Evolutionary conservation across 192 early-diverging fungal species (phyloP).

Genomic region (Coemansia sp.): DNA sequence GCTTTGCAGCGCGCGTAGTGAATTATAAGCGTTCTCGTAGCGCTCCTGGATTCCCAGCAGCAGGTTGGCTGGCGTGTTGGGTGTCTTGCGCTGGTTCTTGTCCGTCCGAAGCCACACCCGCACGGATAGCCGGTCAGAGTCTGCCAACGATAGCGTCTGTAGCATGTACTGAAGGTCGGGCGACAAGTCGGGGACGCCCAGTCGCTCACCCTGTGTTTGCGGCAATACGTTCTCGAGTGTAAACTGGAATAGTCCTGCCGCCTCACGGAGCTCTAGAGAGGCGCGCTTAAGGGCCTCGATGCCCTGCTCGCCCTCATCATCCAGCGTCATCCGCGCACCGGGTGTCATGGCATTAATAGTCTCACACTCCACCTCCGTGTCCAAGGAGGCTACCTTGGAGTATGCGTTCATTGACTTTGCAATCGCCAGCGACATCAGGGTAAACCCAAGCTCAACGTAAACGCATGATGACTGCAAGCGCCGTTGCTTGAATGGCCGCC

Average conservation of each 20-base stretch:
- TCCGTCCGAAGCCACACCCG: conserved; percentile 51
- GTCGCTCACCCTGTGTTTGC: conserved; percentile 23
- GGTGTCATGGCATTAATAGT: conserved; percentile 52
- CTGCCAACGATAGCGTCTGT: conserved; percentile 51
- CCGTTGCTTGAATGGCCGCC: conserved; percentile 34
- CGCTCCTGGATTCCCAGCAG: conserved; percentile 53
- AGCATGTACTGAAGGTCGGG: conserved; percentile 57
- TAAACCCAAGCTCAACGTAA: conserved; percentile 53
- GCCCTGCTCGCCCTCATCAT: conserved; percentile 48
- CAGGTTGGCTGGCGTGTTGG: conserved; percentile 50
- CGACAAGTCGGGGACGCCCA: conserved; percentile 45
- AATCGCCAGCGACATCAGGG: conserved; percentile 44
- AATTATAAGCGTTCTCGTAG: conserved; percentile 38
- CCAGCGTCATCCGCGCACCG: conserved; percentile 8
- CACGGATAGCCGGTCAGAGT: conserved; percentile 53
- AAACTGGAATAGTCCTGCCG: conserved; percentile 50
- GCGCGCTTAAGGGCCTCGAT: conserved; percentile 49
- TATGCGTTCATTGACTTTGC: conserved; percentile 55
- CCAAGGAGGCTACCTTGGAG: conserved; percentile 44
- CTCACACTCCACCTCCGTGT: conserved; percentile 53
- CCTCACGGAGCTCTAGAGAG: conserved; percentile 48
- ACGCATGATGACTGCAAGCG: conserved; percentile 49
- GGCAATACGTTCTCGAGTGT: conserved; percentile 48
- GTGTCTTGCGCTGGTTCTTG: conserved; percentile 45
- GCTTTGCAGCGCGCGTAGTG: conserved; percentile 41